These are phyloP conservation scores for Aaosphaeria pasadenensis DNA, from an alignment of 2,329 filamentous ascomycete species.

Conservation along the genomic window DNA sequence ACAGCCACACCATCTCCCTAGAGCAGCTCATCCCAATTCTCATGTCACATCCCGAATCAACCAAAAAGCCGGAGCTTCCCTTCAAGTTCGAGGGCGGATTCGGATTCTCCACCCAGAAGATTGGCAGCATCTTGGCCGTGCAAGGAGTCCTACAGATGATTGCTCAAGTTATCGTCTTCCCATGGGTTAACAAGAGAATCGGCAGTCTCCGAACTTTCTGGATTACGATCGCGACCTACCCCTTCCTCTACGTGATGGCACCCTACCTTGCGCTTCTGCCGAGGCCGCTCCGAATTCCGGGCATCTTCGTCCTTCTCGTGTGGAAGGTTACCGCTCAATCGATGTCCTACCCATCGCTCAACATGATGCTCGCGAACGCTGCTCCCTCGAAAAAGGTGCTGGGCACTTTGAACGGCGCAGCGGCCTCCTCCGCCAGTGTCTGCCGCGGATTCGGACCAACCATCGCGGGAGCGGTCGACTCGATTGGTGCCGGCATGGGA, in stretches of 20 bases:
- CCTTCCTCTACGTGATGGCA: slow-evolving; percentile 79
- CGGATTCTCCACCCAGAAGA: slow-evolving; percentile 74
- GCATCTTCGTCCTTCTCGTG: slow-evolving; percentile 74
- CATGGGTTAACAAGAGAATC: slow-evolving; percentile 69
- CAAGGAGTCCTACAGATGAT: slow-evolving; percentile 90
- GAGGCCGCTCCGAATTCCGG: slow-evolving; percentile 64
- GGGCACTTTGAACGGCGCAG: slow-evolving; percentile 88
- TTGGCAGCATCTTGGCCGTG: slow-evolving; percentile 82
- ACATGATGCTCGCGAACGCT: slow-evolving; percentile 85
- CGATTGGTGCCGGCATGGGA: slow-evolving; percentile 72
- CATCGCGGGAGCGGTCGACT: slow-evolving; percentile 80
- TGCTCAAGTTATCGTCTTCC: slow-evolving; percentile 80
- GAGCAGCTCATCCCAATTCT: slow-evolving; percentile 93
- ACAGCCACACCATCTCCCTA: slow-evolving; percentile 92
- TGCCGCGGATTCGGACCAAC: slow-evolving; percentile 87
- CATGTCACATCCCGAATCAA: slow-evolving; percentile 65
- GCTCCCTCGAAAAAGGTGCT: slow-evolving; percentile 80
- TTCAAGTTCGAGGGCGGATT: slow-evolving; percentile 91
- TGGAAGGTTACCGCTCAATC: slow-evolving; percentile 94
- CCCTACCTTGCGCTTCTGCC: slow-evolving; percentile 89
- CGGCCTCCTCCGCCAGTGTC: slow-evolving; percentile 85
- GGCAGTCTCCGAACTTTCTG: slow-evolving; percentile 81
- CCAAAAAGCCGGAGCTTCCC: slow-evolving; percentile 59
- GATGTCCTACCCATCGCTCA: slow-evolving; percentile 85
- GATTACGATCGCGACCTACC: slow-evolving; percentile 77